Evolutionary conservation across 176 grass and related monocot species (phyloP), one percentile per base, ranked within the genome.

Genomic region (Triticum monococcum): DNA sequence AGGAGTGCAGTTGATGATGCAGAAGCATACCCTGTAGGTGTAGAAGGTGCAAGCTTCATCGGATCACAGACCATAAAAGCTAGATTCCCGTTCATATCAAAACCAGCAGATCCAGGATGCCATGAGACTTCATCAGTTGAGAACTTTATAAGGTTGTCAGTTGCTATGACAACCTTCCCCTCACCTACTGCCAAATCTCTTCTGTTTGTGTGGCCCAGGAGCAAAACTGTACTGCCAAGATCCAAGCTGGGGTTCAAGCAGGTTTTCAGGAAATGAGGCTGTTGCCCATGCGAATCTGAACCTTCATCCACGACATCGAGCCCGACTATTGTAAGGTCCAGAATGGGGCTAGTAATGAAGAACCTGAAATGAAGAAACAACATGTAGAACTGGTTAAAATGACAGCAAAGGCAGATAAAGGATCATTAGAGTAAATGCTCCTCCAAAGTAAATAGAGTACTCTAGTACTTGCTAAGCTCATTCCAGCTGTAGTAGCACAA

Each of bases 91-190:
- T 94, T 86, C 80, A 88, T 88, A 90, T 98, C 96, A 76, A 98
- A 98, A 83, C 96, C 96, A 86, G 93, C 93, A 31, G 91, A 98
- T 71, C 96, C 96, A 80, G 96, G 89, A 40, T 45, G 80, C 89
- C 93, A 98, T 45, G 87, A 81, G n/a, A 89, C 78, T 64, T 89
- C 93, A 89, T 96, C 93, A 66, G 62, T 94, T 54, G 90, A 95
- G 48, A 98, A 91, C 72, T 98, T 98, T 88, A 96, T 94, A 78
- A 98, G 91, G 78, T 98, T 98, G 60, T 98, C 96, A 8, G 96
- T 98, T 75, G 91, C 85, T 84, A 98, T 92, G 43, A 92, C 82
- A 66, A 98, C 87, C 90, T 96, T 98, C 12, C 89, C 96, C 85
- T 98, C 96, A 1, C 93, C 93, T 9, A 98, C 83, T 8, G 71